Conservation (phyloP, 768 basidiomycete genomes). For the Lactarius psammicola region DNA sequence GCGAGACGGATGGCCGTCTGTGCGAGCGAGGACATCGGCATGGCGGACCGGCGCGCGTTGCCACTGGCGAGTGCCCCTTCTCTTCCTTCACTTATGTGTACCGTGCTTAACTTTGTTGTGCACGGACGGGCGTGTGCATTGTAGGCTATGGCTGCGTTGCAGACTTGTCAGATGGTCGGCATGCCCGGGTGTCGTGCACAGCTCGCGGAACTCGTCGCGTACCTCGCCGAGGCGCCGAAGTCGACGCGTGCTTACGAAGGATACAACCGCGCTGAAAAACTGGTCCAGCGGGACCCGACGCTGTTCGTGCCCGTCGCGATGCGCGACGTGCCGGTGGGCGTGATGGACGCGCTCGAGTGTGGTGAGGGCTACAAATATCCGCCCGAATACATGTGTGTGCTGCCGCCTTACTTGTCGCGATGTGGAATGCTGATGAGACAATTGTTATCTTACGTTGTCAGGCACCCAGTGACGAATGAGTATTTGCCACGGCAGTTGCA, state of each 20-base stretch:
- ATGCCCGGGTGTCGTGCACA: constrained; percentile 83
- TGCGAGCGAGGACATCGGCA: constrained; percentile 83
- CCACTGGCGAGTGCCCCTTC: constrained; percentile 54
- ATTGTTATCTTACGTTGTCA: constrained; percentile 22
- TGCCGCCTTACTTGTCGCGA: background rate
- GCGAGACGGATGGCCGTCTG: constrained; percentile 73
- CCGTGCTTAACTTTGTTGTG: background rate
- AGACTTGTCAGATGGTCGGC: constrained; percentile 67
- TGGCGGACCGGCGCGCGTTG: constrained; percentile 75
- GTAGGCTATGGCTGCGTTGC: constrained; percentile 61
- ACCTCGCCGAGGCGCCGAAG: constrained; percentile 81
- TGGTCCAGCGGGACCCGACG: constrained; percentile 51
- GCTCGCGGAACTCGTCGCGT: constrained; percentile 71
- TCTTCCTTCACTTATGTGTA: background rate
- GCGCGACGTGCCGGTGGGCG: constrained; percentile 71
- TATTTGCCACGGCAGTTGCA: constrained; percentile 48
- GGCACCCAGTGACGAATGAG: constrained; percentile 54
- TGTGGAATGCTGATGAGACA: background rate
- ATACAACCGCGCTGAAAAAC: constrained; percentile 65
- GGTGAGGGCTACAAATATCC: constrained; percentile 51
- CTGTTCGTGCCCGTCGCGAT: constrained; percentile 67
- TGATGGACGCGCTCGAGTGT: constrained; percentile 54
- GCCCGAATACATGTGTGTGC: constrained; percentile 42
- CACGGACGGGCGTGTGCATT: constrained; percentile 11
- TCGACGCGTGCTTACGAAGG: constrained; percentile 77